Conservation (phyloP, 768 basidiomycete genomes). For the Lactarius tabidus region DNA sequence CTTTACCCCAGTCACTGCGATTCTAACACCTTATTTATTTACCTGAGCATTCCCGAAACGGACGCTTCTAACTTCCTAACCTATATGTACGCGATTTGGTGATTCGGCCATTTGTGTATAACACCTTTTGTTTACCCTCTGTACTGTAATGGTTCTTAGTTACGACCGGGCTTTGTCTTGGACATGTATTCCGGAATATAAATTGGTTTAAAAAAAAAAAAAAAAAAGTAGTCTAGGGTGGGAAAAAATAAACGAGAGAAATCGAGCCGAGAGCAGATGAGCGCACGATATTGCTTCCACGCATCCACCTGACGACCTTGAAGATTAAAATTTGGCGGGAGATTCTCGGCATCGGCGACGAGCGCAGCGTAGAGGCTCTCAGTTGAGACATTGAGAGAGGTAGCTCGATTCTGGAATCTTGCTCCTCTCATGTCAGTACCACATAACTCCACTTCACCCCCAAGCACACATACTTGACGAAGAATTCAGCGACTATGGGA, state of each 20-base stretch:
- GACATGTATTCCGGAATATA: too few relatives aligned
- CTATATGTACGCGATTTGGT: too few relatives aligned
- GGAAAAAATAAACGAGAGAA: slow-evolving; percentile 26
- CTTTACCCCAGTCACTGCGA: too few relatives aligned
- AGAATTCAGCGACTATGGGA: slow-evolving; percentile 61
- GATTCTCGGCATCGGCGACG: slow-evolving; percentile 53
- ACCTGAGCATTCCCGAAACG: too few relatives aligned
- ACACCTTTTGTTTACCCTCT: too few relatives aligned
- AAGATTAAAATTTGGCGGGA: slow-evolving; percentile 58
- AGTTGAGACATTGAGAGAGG: slow-evolving; percentile 44
- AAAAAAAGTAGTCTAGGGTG: neutral
- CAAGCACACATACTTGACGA: slow-evolving; percentile 47
- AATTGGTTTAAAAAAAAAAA: too few relatives aligned
- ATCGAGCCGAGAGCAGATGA: neutral
- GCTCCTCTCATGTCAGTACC: neutral
- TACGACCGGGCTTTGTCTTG: too few relatives aligned
- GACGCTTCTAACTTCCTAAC: too few relatives aligned
- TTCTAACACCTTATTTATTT: too few relatives aligned
- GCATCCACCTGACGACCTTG: slow-evolving; percentile 55
- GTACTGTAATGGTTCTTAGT: too few relatives aligned
- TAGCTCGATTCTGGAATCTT: slow-evolving; percentile 51
- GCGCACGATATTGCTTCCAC: slow-evolving; percentile 51
- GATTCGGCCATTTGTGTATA: too few relatives aligned
- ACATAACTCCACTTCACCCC: neutral
- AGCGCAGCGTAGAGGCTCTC: slow-evolving; percentile 53